Conservation (phyloP, 306 rosid genomes). For the Vigna nakashimae region DNA sequence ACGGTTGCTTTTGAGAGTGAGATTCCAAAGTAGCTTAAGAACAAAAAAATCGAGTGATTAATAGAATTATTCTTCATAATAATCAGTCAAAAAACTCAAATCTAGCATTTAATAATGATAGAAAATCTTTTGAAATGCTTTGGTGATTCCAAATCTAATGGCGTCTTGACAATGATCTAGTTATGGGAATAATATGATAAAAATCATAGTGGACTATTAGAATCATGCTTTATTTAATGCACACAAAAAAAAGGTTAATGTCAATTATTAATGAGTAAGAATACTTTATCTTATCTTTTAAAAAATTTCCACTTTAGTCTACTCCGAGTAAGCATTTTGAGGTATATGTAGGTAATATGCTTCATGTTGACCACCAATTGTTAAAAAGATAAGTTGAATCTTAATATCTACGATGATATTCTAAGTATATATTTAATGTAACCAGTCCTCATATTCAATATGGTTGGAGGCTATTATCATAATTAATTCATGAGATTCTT, state of each 20-base stretch:
- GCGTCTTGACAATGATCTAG: slow-evolving; percentile 54
- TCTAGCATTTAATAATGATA: slow-evolving; percentile 39
- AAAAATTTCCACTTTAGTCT: slow-evolving; percentile 51
- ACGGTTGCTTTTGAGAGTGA: slow-evolving; percentile 41
- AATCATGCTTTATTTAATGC: slow-evolving; percentile 42
- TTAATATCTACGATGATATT: slow-evolving; percentile 38
- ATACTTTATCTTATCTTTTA: slow-evolving; percentile 48
- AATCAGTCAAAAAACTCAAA: slow-evolving; percentile 44
- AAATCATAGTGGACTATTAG: slow-evolving; percentile 50
- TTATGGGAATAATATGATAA: slow-evolving; percentile 57
- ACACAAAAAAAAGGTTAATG: slow-evolving; percentile 36
- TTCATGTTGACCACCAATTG: slow-evolving; percentile 49
- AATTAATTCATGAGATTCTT: neutral
- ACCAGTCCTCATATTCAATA: neutral
- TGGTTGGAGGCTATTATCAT: neutral
- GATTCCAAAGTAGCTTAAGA: slow-evolving; percentile 43
- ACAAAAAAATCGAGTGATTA: slow-evolving; percentile 13
- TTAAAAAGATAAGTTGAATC: slow-evolving; percentile 42
- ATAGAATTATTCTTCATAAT: slow-evolving; percentile 43
- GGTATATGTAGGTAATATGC: slow-evolving; percentile 51
- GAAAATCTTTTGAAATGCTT: slow-evolving; percentile 52
- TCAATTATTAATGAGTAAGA: slow-evolving; percentile 43
- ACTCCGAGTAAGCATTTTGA: slow-evolving; percentile 38
- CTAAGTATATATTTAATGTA: neutral
- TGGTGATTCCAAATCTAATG: slow-evolving; percentile 59